Evolutionary conservation across 805 yeast genomes (phyloP).

Genomic region (Nakazawaea pomicola): DNA sequence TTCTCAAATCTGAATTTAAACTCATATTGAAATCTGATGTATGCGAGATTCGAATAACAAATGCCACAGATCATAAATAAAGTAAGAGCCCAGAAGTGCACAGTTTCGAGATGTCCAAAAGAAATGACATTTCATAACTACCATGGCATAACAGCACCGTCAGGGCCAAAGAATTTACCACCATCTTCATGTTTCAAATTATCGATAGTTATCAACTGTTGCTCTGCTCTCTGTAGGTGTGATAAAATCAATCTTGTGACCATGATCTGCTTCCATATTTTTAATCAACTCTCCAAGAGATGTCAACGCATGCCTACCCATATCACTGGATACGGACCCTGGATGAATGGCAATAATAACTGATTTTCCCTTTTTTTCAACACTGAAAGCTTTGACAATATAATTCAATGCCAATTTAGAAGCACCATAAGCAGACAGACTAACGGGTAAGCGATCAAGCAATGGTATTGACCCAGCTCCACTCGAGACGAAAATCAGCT

Average conservation of each 20-base stretch:
- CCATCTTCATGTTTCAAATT: constrained; percentile 8
- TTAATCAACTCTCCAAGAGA: background rate
- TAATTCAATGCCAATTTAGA: constrained; percentile 35
- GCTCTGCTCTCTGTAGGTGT: constrained; percentile 15
- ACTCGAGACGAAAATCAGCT: constrained; percentile 24
- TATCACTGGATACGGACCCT: constrained; percentile 32
- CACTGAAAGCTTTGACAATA: constrained; percentile 21
- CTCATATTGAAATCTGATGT: too few relatives aligned
- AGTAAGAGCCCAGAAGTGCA: too few relatives aligned
- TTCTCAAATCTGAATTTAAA: too few relatives aligned
- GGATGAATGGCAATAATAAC: constrained; percentile 30
- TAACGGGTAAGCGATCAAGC: constrained; percentile 14
- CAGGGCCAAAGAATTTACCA: constrained; percentile 16
- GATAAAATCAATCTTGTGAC: constrained; percentile 1
- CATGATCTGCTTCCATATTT: too few relatives aligned
- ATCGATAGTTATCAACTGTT: constrained; percentile 12
- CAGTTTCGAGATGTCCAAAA: too few relatives aligned
- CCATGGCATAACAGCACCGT: constrained; percentile 5
- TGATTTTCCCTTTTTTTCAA: constrained; percentile 19
- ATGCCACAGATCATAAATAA: too few relatives aligned
- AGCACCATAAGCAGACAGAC: constrained; percentile 27
- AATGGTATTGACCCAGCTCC: constrained; percentile 20
- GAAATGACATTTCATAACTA: too few relatives aligned
- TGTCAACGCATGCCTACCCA: constrained; percentile 20
- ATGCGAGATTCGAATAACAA: too few relatives aligned